Evolutionary conservation across 1,284 basidiomycete species (phyloP).

Genomic region (Cryptococcus maquisensis): DNA sequence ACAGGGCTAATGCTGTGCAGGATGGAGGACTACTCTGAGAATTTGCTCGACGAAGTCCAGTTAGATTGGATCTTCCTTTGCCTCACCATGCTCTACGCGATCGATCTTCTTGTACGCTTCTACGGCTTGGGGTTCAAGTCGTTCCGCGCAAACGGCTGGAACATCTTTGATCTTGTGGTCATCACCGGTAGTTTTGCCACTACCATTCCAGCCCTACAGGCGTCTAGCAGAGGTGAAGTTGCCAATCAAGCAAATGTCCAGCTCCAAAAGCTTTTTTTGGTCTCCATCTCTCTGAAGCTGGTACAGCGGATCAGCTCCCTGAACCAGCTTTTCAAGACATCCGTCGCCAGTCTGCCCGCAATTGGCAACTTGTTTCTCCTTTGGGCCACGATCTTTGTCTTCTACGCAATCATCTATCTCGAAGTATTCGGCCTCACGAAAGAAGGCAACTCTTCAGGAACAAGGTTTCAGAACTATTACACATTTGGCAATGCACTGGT

Average conservation of each 20-base stretch:
- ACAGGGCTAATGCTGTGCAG: slow-evolving; percentile 48
- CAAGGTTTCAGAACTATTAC: slow-evolving; percentile 72
- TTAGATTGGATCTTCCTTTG: slow-evolving; percentile 75
- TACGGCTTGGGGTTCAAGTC: slow-evolving; percentile 79
- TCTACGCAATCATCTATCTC: slow-evolving; percentile 84
- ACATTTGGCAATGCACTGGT: slow-evolving; percentile 75
- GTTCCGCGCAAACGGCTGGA: slow-evolving; percentile 86
- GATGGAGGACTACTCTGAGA: slow-evolving; percentile 72
- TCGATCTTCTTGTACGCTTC: slow-evolving; percentile 74
- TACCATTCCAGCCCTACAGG: slow-evolving; percentile 67
- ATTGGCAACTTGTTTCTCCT: slow-evolving; percentile 81
- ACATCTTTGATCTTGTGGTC: slow-evolving; percentile 82
- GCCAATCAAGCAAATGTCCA: slow-evolving; percentile 53
- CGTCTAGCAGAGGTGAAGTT: slow-evolving; percentile 14
- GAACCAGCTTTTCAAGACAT: slow-evolving; percentile 96
- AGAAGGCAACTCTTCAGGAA: slow-evolving; percentile 66
- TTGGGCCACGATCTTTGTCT: slow-evolving; percentile 88
- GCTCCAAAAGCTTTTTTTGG: slow-evolving; percentile 90
- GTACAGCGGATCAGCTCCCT: slow-evolving; percentile 83
- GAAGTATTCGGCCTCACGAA: slow-evolving; percentile 93
- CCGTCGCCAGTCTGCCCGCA: slow-evolving; percentile 82
- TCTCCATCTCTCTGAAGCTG: slow-evolving; percentile 88
- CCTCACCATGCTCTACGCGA: slow-evolving; percentile 67
- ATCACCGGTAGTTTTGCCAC: slow-evolving; percentile 79
- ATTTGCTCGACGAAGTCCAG: slow-evolving; percentile 57